A percentile compares a stretch with the other conserved stretches of the same genome.
These are phyloP conservation scores for Lentinula lateritia DNA, from an alignment of 768 basidiomycete genomes.

Conservation along the genomic window DNA sequence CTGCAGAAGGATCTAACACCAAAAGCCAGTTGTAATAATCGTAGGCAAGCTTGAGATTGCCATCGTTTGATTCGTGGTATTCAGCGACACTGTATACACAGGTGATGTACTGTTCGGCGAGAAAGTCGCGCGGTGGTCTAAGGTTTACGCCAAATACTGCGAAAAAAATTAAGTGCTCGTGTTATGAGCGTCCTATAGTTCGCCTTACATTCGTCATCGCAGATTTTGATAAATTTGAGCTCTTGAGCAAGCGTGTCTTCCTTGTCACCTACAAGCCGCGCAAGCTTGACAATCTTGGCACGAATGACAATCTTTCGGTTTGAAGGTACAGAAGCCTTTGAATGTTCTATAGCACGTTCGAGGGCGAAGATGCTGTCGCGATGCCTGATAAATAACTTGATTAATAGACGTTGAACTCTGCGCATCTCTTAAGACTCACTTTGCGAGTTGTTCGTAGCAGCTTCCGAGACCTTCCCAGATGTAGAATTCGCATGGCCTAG, in stretches of 20 bases:
- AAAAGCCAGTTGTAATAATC: neutral
- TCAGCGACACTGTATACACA: neutral
- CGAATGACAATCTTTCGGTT: neutral
- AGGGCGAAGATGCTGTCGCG: neutral
- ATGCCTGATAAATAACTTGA: neutral
- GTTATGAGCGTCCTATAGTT: neutral
- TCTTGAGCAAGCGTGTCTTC: neutral
- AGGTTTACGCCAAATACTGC: neutral
- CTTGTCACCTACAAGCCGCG: neutral
- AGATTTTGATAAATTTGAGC: neutral
- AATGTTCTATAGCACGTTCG: neutral
- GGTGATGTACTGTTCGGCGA: neutral
- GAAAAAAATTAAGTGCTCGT: neutral
- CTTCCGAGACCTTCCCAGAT: slow-evolving; percentile 6
- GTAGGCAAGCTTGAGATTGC: neutral
- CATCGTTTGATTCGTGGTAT: neutral
- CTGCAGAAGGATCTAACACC: neutral
- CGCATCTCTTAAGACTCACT: neutral
- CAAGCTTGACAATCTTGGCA: neutral
- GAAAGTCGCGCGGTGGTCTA: neutral
- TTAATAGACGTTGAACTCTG: neutral
- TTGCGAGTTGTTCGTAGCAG: neutral
- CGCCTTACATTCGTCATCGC: neutral
- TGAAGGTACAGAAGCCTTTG: neutral
- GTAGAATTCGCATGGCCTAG: slow-evolving; percentile 1